A percentile compares a stretch with the other conserved stretches of the same genome.
Evolutionary conservation across 495 filamentous ascomycete species (phyloP).

Genomic region (Aspergillus saccharolyticus): DNA sequence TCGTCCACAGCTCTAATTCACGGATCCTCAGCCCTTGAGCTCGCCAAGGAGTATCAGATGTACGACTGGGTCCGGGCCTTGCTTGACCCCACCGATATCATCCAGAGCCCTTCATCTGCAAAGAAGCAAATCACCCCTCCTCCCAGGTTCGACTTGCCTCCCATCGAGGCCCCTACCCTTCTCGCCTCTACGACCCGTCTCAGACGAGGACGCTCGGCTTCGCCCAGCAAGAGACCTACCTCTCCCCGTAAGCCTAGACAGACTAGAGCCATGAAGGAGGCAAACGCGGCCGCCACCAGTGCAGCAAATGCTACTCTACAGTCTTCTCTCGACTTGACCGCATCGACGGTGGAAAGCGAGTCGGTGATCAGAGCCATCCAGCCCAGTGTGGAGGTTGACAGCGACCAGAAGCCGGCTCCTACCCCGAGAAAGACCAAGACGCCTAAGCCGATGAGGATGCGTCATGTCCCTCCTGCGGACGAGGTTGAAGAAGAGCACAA

Average conservation of each 20-base stretch:
- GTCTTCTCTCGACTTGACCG: constrained; percentile 44
- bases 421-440: constrained; percentile 30
- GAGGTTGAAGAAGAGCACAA: constrained; percentile 27
- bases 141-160: constrained; percentile 57
- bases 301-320: constrained; percentile 48
- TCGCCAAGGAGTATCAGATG: constrained; percentile 81
- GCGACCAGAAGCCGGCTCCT: constrained; percentile 23
- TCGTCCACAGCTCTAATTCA: constrained; percentile 5
- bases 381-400: constrained; percentile 23
- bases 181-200: constrained; percentile 34
- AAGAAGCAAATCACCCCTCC: constrained; percentile 67
- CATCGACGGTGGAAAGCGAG: constrained; percentile 27
- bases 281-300: constrained; percentile 40
- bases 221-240: constrained; percentile 53
- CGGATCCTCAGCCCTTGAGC: constrained; percentile 57
- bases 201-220: constrained; percentile 51
- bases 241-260: constrained; percentile 72
- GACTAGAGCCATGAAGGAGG: constrained; percentile 52
- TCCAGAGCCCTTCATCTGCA: constrained; percentile 48
- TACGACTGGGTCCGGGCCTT: constrained; percentile 84
- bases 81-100: constrained; percentile 70
- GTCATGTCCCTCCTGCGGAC: constrained; percentile 22
- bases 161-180: constrained; percentile 37
- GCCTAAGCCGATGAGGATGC: constrained; percentile 29
- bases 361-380: constrained; percentile 23